Evolutionary conservation across 805 yeast species (phyloP), one percentile per base, ranked within the genome.

Genomic region (Metschnikowia anglica): DNA sequence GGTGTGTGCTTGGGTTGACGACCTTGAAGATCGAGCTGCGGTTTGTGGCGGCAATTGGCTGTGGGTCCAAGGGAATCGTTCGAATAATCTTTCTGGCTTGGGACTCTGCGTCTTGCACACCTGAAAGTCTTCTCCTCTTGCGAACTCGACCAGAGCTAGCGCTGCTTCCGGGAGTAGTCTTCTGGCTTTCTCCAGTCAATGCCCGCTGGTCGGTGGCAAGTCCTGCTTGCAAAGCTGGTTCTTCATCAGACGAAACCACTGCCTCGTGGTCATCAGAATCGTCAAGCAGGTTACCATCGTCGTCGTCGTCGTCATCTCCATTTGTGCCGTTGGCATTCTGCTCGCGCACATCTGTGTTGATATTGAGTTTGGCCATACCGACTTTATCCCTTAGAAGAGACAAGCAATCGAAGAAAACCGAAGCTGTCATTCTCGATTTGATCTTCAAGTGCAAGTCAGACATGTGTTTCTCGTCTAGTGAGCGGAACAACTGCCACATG

Each of bases 351-450:
- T 64, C 69, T 5, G 61, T 60, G 37, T 58, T 48, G 34, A 57
- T 77, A 37, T 80, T 71, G 49, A 68, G 57, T 47, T 81, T 81
- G 39, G 85, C 80, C 85, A 89, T 85, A 11, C 97, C 97, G 47
- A 88, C 87, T 60, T 87, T 85, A 52, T 88, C 91, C 53, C 96
- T 70, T 55, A 93, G 68, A 3, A 87, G 75, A 80, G 90, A 86
- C 37, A 91, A 67, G 54, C 91, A 83, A 64, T 93, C 99, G 62
- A 91, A 93, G 54, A 91, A 88, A 2, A 90, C 88, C 45, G 93
- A 83, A 0, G 96, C 97, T 7, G 95, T 79, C 95, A 88, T 85
- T 53, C 99, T 76, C 4, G 95, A 83, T 37, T 86, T 73, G 12
- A 90, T 83, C 2, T 76, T 75, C 3, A 86, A 80, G 30, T 69